Evolutionary conservation across 495 filamentous ascomycete genomes (phyloP).

Genomic region (Apodospora peruviana): DNA sequence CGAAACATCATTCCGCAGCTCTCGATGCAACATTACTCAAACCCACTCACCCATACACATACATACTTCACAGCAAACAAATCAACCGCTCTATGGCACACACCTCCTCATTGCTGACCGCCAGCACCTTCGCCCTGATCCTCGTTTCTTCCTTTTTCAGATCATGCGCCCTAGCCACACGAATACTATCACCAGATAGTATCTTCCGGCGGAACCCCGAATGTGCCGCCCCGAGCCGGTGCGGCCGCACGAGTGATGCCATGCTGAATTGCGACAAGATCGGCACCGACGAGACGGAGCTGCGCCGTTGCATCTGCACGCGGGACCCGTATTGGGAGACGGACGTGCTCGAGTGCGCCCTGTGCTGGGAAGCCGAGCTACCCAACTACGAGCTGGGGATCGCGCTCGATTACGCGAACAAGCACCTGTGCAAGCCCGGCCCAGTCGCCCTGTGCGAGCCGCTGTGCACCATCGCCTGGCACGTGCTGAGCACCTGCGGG

Average conservation of each 20-base stretch:
- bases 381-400: background rate
- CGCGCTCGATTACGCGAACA: background rate
- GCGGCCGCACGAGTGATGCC: background rate
- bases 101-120: no score
- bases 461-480: background rate
- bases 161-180: background rate
- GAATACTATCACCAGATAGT: background rate
- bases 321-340: background rate
- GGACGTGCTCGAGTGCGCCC: constrained; percentile 2
- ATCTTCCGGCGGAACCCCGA: background rate
- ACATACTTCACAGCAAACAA: no score
- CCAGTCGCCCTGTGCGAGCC: background rate
- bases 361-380: constrained; percentile 1
- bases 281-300: background rate
- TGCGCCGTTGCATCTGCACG: constrained; percentile 1
- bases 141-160: background rate
- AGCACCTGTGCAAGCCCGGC: background rate
- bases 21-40: no score
- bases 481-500: background rate
- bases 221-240: background rate
- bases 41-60: no score
- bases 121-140: background rate
- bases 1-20: no score
- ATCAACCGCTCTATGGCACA: no score
- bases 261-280: background rate